Evolutionary conservation across 1,139 yeast genomes (phyloP), one percentile per base, ranked within the genome.

Genomic region (Pichia sp.): DNA sequence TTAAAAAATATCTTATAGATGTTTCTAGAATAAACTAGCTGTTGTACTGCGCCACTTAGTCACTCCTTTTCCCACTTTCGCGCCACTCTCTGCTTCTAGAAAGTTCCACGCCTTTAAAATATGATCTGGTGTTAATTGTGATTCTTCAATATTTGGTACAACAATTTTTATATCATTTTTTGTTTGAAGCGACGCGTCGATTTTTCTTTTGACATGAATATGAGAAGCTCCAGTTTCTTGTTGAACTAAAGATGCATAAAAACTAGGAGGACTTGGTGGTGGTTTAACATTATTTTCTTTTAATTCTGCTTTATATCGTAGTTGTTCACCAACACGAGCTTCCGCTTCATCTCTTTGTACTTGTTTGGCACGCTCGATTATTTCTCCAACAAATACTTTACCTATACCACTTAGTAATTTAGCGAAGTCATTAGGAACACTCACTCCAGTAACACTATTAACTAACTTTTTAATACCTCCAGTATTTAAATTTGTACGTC

Each of bases 301-400:
- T 41, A 54, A 35, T 7, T 39, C 36, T 16, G 53, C 42, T 44
- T 55, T 55, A 43, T 51, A 54, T 22, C 51, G 49, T 37, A 57
- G 35, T 40, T 55, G 59, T 37, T 56, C 55, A 6, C 49, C 42
- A 43, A 55, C 56, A 42, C 60, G 59, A 4, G 69, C 75, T 54
- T 76, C 74, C 47, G 73, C 65, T 55, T 78, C 78, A 46, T 76
- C 66, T 46, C 73, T 69, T 55, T 80, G 83, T 1, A 83, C 78
- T 47, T 79, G 85, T 50, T 83, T 71, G 0, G 96, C 95, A 56
- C 78, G 72, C 49, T 92, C 95, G 24, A 90, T 82, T 8, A 90
- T 74, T 55, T 92, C 97, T 10, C 96, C 95, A 12, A 89, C 74
- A 61, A 86, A 84, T 60, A 87, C 86, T 60, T 90, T 90, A 3